These are phyloP conservation scores for Daedaleopsis sinensis DNA, from an alignment of 768 basidiomycete genomes.

Conservation along the genomic window DNA sequence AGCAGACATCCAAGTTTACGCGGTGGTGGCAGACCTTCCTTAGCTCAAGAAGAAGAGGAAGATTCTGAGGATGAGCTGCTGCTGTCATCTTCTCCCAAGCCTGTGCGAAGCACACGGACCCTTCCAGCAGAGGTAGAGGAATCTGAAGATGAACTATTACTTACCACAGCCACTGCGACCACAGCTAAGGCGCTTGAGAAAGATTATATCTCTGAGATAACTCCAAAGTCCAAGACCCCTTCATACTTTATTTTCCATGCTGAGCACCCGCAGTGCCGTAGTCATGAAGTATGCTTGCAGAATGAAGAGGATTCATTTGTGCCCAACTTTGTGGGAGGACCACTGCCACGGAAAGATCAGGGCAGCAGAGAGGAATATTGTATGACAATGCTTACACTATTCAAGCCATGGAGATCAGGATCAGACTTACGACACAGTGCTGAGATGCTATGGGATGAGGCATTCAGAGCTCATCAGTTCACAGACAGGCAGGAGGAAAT, in stretches of 20 bases:
- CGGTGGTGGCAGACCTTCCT: not conserved
- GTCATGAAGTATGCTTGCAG: not conserved
- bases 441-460: constrained; percentile 10
- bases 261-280: not conserved
- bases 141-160: not conserved
- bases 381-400: constrained; percentile 36
- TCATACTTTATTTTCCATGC: not conserved
- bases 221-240: not conserved
- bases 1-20: too few species aligned
- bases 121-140: too few species aligned
- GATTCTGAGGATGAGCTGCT: not conserved
- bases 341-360: constrained; percentile 33
- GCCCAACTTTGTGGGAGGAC: constrained; percentile 35
- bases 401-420: constrained; percentile 36
- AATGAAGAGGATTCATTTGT: constrained; percentile 9
- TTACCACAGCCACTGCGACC: not conserved
- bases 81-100: too few species aligned
- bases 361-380: constrained; percentile 39
- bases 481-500: not conserved
- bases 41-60: not conserved
- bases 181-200: not conserved
- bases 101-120: too few species aligned
- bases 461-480: not conserved
- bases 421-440: constrained; percentile 27
- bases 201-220: not conserved